Evolutionary conservation across 352 stramenopile species (phyloP), one percentile per base, ranked within the genome.

Genomic region (Pythium myriotylum): DNA sequence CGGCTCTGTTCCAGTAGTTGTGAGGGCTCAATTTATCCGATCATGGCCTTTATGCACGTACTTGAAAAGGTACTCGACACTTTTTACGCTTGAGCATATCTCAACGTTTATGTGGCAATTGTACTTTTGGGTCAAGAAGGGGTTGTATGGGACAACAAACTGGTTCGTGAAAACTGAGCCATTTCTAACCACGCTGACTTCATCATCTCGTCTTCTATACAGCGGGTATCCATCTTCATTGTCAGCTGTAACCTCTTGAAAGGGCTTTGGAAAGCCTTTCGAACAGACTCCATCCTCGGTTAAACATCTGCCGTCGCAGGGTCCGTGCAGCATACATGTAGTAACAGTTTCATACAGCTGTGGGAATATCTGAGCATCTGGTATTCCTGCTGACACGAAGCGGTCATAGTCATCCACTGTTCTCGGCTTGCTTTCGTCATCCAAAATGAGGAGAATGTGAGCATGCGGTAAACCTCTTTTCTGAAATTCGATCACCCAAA

Each of bases 81-180:
- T 70, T 6, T 42, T 27, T 17, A 72, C 49, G 19, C 54, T 62
- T 13, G 47, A 46, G 54, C 73, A 80, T 9, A 83, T 73, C 49
- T 87, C 73, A 8, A 84, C 65, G 54, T 80, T 86, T 48, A 81
- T 75, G 50, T 88, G 81, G 22, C 70, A 81, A 22, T 76, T 55
- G 49, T 73, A 89, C 59, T 79, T 86, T 8, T 76, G 55, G 2
- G 71, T 57, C 0, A 91, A 54, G 26, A 73, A 86, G 3, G 69
- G 58, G 43, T 81, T 86, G 62, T 88, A 88, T 9, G 73, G 69
- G 0, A 89, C 76, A 3, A 87, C 70, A 14, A 29, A 20, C 43
- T 50, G 29, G 29, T 35, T 35, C 10, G 29, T 35, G 29, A 35
- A 35, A 10, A 10, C 10, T 5, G 10, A 5, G 5, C 29, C 29